A percentile compares a stretch with the other conserved stretches of the same genome.
Conservation (phyloP, 495 filamentous ascomycete genomes). For the Trichoderma gamsii region DNA sequence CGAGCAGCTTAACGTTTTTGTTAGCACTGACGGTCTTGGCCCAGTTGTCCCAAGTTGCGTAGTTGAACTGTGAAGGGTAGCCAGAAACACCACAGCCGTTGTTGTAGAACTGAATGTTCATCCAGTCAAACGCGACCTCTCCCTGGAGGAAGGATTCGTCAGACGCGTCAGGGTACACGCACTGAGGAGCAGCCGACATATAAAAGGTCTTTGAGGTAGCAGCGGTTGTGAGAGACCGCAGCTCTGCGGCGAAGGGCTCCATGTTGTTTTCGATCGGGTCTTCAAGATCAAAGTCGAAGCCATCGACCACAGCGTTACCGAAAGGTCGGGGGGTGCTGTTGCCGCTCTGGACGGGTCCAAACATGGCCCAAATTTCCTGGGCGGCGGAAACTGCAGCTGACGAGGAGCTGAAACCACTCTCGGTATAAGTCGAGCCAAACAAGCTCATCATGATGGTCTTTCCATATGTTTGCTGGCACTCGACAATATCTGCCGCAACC, state of each 20-base stretch:
- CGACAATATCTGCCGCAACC: constrained; percentile 56
- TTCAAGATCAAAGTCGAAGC: constrained; percentile 69
- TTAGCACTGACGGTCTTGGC: constrained; percentile 56
- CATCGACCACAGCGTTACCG: constrained; percentile 57
- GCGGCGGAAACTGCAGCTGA: constrained; percentile 51
- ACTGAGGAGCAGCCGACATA: constrained; percentile 63
- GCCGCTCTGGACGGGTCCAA: constrained; percentile 44
- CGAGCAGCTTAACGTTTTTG: constrained; percentile 55
- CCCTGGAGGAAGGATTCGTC: constrained; percentile 51
- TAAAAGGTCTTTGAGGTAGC: constrained; percentile 45
- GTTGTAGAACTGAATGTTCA: constrained; percentile 65
- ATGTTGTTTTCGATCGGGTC: constrained; percentile 39
- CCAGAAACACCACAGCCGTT: constrained; percentile 58
- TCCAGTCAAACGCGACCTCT: constrained; percentile 52
- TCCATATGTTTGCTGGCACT: constrained; percentile 54
- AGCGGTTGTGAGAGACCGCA: constrained; percentile 49
- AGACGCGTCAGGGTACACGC: constrained; percentile 56
- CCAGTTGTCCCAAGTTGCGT: constrained; percentile 66
- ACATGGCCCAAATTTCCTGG: constrained; percentile 59
- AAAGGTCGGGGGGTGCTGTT: constrained; percentile 52
- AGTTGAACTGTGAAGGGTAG: constrained; percentile 62
- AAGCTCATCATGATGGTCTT: constrained; percentile 63
- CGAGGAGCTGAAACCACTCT: constrained; percentile 53
- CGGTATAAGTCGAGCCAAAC: constrained; percentile 54
- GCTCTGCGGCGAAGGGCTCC: constrained; percentile 48